phyloP scores from a whole-genome alignment of 78 protist species.

The Dictyostelium firmibasis region DNA sequence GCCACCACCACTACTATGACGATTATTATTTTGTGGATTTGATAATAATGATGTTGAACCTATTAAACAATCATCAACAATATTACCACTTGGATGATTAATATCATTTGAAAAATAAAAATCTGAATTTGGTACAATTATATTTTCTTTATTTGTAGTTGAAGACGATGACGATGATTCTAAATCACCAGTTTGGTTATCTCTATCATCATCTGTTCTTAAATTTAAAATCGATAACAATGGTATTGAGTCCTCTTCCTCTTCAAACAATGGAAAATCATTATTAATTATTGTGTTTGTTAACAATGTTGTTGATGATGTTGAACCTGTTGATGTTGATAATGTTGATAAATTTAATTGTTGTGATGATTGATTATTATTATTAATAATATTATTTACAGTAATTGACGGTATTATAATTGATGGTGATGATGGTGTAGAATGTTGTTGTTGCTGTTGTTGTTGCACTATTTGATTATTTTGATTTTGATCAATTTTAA shows the following conservation, averaged over 20 bases:
- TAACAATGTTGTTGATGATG: not conserved
- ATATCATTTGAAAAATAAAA: not conserved
- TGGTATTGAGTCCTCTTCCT: not conserved
- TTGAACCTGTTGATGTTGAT: not conserved
- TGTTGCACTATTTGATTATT: not conserved
- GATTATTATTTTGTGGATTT: not conserved
- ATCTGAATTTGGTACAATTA: not conserved
- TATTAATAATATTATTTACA: not conserved
- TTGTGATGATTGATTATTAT: not conserved
- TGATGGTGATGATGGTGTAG: not conserved
- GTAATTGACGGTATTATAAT: not conserved
- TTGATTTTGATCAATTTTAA: constrained; percentile 21
- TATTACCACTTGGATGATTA: not conserved
- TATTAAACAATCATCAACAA: not conserved
- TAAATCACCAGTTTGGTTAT: not conserved
- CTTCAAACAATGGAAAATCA: not conserved
- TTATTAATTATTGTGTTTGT: not conserved
- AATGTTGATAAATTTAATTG: not conserved
- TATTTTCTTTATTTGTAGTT: not conserved
- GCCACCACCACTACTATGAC: not conserved
- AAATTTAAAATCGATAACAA: not conserved
- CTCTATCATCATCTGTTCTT: not conserved
- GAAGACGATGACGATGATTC: not conserved
- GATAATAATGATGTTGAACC: not conserved
- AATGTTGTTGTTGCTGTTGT: no score